These are phyloP conservation scores for Sophora flavescens DNA, from an alignment of 306 rosid species.

Conservation along the genomic window DNA sequence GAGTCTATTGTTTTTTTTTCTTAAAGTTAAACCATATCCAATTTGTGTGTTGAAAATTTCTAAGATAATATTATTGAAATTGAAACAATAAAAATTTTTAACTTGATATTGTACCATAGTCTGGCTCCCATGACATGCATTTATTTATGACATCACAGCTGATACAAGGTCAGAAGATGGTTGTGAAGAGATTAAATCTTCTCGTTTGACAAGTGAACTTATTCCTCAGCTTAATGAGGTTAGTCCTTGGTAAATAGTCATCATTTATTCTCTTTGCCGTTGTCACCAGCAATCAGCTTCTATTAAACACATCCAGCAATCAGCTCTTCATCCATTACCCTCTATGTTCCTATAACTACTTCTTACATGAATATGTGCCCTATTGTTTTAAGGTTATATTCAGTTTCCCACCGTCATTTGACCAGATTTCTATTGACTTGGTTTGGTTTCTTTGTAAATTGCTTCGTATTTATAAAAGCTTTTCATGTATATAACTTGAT, in stretches of 20 bases:
- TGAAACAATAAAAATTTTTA: slow-evolving; percentile 8
- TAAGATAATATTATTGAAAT: no score
- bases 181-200: slow-evolving; percentile 57
- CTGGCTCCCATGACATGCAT: slow-evolving; percentile 38
- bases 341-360: slow-evolving; percentile 1
- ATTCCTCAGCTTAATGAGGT: slow-evolving; percentile 73
- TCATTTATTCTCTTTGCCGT: slow-evolving; percentile 11
- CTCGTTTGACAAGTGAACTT: slow-evolving; percentile 54
- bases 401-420: slow-evolving; percentile 10
- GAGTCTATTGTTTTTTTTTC: neutral
- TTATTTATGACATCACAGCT: slow-evolving; percentile 56
- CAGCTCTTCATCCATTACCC: slow-evolving; percentile 16
- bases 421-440: neutral
- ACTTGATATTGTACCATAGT: slow-evolving; percentile 34
- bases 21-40: no score
- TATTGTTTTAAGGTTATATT: neutral
- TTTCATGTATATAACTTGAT: neutral
- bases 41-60: no score
- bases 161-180: slow-evolving; percentile 54
- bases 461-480: slow-evolving; percentile 3
- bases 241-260: slow-evolving; percentile 43
- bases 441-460: neutral
- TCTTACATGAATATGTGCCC: neutral
- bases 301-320: slow-evolving; percentile 22
- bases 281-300: slow-evolving; percentile 3